Percentiles rank a stretch among this genome's conserved stretches.
These are phyloP conservation scores for Monosporascus ibericus DNA, from an alignment of 2,329 filamentous ascomycete species.

Conservation along the genomic window DNA sequence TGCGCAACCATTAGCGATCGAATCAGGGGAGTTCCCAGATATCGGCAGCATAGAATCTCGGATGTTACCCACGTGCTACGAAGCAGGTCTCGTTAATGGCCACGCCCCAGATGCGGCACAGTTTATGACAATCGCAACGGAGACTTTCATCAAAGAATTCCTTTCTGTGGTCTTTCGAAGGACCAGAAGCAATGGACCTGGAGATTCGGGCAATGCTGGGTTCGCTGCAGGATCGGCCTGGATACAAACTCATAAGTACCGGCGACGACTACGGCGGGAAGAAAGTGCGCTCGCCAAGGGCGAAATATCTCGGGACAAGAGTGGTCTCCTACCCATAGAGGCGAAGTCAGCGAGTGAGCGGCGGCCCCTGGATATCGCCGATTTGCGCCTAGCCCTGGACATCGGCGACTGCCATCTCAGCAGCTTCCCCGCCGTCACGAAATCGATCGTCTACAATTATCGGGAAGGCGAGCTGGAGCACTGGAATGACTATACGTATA, in stretches of 20 bases:
- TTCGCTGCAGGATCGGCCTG: slow-evolving; percentile 62
- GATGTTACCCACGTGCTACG: slow-evolving; percentile 65
- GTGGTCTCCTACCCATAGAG: slow-evolving; percentile 74
- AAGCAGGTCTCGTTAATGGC: slow-evolving; percentile 54
- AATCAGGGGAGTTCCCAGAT: slow-evolving; percentile 66
- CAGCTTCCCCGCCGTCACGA: slow-evolving; percentile 69
- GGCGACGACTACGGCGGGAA: slow-evolving; percentile 66
- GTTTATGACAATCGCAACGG: slow-evolving; percentile 59
- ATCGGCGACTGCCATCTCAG: slow-evolving; percentile 71
- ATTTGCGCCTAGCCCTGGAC: slow-evolving; percentile 69
- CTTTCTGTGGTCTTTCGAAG: slow-evolving; percentile 58
- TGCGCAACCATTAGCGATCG: slow-evolving; percentile 56
- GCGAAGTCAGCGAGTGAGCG: slow-evolving; percentile 68
- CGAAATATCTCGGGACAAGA: slow-evolving; percentile 67
- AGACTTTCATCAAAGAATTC: slow-evolving; percentile 62
- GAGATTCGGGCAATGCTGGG: slow-evolving; percentile 54
- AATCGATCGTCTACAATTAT: slow-evolving; percentile 64
- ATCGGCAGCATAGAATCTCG: slow-evolving; percentile 55
- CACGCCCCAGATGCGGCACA: slow-evolving; percentile 55
- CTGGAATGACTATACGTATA: slow-evolving; percentile 54
- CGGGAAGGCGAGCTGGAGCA: slow-evolving; percentile 71
- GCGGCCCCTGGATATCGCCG: slow-evolving; percentile 67
- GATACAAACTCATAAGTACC: slow-evolving; percentile 76
- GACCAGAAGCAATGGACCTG: slow-evolving; percentile 59
- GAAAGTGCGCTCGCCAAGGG: slow-evolving; percentile 69